Evolutionary conservation across 73 alveolate species (phyloP).

Genomic region (Paraurostyla sp.): DNA sequence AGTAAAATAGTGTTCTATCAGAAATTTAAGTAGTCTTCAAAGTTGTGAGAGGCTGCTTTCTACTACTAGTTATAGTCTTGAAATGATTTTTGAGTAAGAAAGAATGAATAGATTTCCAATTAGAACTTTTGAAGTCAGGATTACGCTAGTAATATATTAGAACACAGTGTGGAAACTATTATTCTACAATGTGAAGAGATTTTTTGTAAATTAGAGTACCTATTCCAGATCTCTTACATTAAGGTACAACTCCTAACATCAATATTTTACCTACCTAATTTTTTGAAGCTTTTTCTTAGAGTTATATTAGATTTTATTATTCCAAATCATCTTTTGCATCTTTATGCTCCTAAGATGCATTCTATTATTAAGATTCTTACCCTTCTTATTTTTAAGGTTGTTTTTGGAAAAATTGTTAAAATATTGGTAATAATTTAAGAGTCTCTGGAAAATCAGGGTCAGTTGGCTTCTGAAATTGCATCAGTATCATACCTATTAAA

Average conservation of each 20-base stretch:
- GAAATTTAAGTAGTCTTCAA: too few relatives aligned
- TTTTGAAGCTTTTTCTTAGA: constrained; percentile 24
- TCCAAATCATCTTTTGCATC: constrained; percentile 18
- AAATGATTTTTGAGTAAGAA: constrained; percentile 32
- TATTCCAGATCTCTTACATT: constrained; percentile 51
- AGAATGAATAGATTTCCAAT: constrained; percentile 28
- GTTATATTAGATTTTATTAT: neutral
- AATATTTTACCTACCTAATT: constrained; percentile 20
- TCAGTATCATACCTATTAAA: constrained; percentile 6
- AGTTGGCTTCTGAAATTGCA: constrained; percentile 21
- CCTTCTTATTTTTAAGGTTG: neutral
- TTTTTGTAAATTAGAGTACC: constrained; percentile 56
- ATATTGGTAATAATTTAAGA: neutral
- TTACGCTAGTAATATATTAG: constrained; percentile 7
- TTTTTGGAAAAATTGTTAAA: constrained; percentile 11
- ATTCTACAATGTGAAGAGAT: constrained; percentile 1
- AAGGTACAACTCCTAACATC: constrained; percentile 40
- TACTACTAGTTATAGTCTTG: neutral
- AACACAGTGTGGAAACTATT: constrained; percentile 33
- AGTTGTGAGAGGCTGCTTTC: too few relatives aligned
- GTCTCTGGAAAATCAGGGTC: constrained; percentile 39
- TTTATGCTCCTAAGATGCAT: neutral
- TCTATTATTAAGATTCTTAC: neutral
- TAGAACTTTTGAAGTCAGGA: neutral
- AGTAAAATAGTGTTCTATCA: constrained; percentile 29